Percentiles rank a stretch among this genome's conserved stretches.
Conservation (phyloP, 495 filamentous ascomycete genomes). For the Hyaloscypha finlandica region DNA sequence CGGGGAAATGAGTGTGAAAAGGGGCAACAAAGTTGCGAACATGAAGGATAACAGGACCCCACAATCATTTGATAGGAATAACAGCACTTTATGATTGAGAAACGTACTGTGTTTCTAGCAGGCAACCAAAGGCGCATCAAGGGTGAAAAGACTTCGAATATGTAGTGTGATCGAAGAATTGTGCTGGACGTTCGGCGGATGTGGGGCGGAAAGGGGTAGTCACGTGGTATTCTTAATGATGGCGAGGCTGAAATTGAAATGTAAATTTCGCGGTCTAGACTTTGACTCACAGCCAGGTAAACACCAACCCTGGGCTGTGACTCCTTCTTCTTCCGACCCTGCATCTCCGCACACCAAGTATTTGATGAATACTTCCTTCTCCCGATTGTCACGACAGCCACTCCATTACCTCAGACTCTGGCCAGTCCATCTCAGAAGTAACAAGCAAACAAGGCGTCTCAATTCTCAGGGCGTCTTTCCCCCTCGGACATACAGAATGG, state of each 20-base stretch:
- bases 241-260: background rate
- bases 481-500: conserved; percentile 15
- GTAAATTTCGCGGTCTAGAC: background rate
- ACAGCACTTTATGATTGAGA: background rate
- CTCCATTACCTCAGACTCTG: conserved; percentile 5
- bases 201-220: background rate
- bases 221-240: background rate
- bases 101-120: background rate
- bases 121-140: background rate
- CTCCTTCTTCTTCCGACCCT: conserved; percentile 4
- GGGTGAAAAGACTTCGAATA: background rate
- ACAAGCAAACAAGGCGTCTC: conserved; percentile 4
- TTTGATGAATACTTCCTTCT: conserved; percentile 29
- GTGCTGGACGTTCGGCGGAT: background rate
- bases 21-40: background rate
- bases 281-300: background rate
- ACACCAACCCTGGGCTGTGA: background rate
- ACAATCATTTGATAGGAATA: conserved; percentile 1
- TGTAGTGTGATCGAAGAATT: background rate
- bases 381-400: conserved; percentile 20
- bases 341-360: background rate
- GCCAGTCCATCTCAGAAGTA: background rate
- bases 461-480: background rate
- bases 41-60: conserved; percentile 6
- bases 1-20: background rate